Conservation (phyloP, 768 basidiomycete genomes). For the Kwoniella heveanensis region DNA sequence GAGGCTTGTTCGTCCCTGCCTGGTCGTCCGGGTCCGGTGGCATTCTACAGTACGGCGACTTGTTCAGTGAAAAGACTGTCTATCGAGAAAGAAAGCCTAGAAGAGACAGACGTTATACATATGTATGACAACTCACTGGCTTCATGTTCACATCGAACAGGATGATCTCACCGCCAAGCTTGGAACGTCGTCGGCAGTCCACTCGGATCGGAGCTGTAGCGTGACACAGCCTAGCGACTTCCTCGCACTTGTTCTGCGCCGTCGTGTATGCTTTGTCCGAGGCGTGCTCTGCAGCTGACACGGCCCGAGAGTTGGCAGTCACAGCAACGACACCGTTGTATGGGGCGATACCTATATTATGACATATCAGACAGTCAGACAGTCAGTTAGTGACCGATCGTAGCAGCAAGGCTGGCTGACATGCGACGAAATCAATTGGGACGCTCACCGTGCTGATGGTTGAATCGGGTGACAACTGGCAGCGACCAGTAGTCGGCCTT, state of each 20-base stretch:
- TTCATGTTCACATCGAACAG: slow-evolving; percentile 53
- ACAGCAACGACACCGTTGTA: slow-evolving; percentile 49
- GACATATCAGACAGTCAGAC: background rate
- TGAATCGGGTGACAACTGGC: slow-evolving; percentile 44
- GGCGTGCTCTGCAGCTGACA: slow-evolving; percentile 27
- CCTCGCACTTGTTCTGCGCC: slow-evolving; percentile 28
- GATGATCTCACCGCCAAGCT: slow-evolving; percentile 21
- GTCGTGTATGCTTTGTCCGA: slow-evolving; percentile 28
- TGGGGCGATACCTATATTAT: slow-evolving; percentile 37
- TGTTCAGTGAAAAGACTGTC: too few relatives aligned
- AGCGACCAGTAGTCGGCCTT: slow-evolving; percentile 41
- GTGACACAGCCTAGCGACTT: slow-evolving; percentile 26
- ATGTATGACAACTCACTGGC: slow-evolving; percentile 46
- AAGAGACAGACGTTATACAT: too few relatives aligned
- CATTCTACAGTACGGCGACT: slow-evolving; percentile 35
- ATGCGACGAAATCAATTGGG: too few relatives aligned
- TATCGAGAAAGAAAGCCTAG: too few relatives aligned
- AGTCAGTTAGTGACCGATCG: background rate
- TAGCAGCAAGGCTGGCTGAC: too few relatives aligned
- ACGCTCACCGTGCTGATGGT: slow-evolving; percentile 35
- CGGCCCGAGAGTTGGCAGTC: slow-evolving; percentile 39
- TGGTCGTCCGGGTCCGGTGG: slow-evolving; percentile 47
- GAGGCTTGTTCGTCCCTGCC: slow-evolving; percentile 47
- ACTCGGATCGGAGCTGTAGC: slow-evolving; percentile 35
- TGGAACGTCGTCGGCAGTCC: slow-evolving; percentile 33